Evolutionary conservation across 495 filamentous ascomycete genomes (phyloP).

Genomic region (Aspergillus incahuasiensis): DNA sequence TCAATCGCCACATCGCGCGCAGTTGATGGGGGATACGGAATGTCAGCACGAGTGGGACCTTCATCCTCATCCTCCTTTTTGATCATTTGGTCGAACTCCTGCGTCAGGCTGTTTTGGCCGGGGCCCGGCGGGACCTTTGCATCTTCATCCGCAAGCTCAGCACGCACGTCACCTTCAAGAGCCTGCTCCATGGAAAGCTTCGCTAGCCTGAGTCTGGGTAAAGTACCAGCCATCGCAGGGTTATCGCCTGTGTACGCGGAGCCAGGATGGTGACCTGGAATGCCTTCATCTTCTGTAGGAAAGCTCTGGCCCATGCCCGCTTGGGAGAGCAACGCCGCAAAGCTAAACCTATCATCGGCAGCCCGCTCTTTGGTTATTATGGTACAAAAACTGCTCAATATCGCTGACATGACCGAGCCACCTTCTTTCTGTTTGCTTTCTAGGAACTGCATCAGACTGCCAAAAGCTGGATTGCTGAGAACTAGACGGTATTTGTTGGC

Average conservation of each 20-base stretch:
- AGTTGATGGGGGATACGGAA: slow-evolving; percentile 80
- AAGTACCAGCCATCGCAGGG: slow-evolving; percentile 46
- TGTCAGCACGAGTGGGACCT: slow-evolving; percentile 65
- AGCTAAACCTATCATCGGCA: slow-evolving; percentile 70
- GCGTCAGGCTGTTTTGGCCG: slow-evolving; percentile 61
- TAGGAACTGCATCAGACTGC: slow-evolving; percentile 78
- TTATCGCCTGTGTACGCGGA: slow-evolving; percentile 70
- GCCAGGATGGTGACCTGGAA: slow-evolving; percentile 84
- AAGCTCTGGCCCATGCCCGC: slow-evolving; percentile 57
- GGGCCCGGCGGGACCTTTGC: slow-evolving; percentile 58
- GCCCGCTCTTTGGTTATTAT: slow-evolving; percentile 71
- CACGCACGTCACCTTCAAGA: slow-evolving; percentile 72
- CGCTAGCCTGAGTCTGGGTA: slow-evolving; percentile 67
- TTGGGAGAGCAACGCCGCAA: slow-evolving; percentile 73
- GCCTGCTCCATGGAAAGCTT: slow-evolving; percentile 74
- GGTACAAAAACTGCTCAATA: slow-evolving; percentile 70
- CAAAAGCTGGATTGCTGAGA: slow-evolving; percentile 72
- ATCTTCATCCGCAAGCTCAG: slow-evolving; percentile 78
- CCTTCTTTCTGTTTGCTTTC: slow-evolving; percentile 77
- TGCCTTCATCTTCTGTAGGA: slow-evolving; percentile 84
- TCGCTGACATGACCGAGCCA: slow-evolving; percentile 65
- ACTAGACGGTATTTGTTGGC: slow-evolving; percentile 83
- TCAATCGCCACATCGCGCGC: slow-evolving; percentile 89
- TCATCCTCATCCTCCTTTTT: slow-evolving; percentile 89
- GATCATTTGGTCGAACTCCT: slow-evolving; percentile 80